Percentiles rank a stretch among this genome's conserved stretches.
These are phyloP conservation scores for Endotrypanum monterogeii DNA, from an alignment of 208 protist genomes.

Conservation along the genomic window DNA sequence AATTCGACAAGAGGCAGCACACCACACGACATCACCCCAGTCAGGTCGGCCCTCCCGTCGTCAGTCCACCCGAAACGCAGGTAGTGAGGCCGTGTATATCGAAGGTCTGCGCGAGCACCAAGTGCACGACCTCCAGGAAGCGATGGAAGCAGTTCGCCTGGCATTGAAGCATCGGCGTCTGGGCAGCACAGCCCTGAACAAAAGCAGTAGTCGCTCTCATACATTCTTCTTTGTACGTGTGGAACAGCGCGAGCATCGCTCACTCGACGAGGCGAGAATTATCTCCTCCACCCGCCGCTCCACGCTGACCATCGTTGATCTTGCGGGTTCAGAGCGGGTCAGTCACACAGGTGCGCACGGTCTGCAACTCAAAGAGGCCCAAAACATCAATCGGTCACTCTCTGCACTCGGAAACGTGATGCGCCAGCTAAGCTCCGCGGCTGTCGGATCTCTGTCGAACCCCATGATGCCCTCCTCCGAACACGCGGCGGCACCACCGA, in stretches of 20 bases:
- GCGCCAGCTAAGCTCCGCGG: slow-evolving; percentile 39
- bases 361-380: slow-evolving; percentile 75
- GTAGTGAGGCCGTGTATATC: slow-evolving; percentile 33
- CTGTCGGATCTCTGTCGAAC: background rate
- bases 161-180: slow-evolving; percentile 55
- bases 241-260: slow-evolving; percentile 27
- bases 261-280: background rate
- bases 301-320: slow-evolving; percentile 88
- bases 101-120: slow-evolving; percentile 51
- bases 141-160: slow-evolving; percentile 34
- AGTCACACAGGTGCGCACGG: slow-evolving; percentile 76
- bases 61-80: background rate
- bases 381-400: slow-evolving; percentile 93
- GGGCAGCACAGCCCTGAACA: slow-evolving; percentile 81
- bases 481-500: background rate
- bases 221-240: slow-evolving; percentile 77
- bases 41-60: background rate
- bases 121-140: slow-evolving; percentile 38
- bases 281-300: slow-evolving; percentile 1
- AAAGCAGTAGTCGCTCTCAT: slow-evolving; percentile 82
- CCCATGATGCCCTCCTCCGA: slow-evolving; percentile 6
- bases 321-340: slow-evolving; percentile 93
- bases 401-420: slow-evolving; percentile 91
- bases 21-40: background rate
- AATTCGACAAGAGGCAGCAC: background rate